A percentile compares a stretch with the other conserved stretches of the same genome.
Evolutionary conservation across 352 stramenopile species (phyloP).

Genomic region (Globisporangium orthogonon): DNA sequence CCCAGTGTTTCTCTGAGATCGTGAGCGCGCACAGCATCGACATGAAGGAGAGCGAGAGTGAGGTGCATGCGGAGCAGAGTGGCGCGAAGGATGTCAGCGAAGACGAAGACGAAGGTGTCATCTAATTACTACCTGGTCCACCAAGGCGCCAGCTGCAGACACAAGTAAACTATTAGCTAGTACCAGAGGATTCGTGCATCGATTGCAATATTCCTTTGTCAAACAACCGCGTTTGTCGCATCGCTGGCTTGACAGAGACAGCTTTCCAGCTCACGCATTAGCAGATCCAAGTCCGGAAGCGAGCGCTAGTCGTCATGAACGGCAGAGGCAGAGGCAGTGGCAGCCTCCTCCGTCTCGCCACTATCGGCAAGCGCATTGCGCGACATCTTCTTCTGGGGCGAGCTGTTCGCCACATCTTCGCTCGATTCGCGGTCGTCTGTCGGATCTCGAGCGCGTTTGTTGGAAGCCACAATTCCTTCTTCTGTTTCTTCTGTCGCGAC

Average conservation of each 20-base stretch:
- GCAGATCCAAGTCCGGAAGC: background rate
- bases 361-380: background rate
- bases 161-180: background rate
- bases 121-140: constrained; percentile 14
- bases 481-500: background rate
- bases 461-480: background rate
- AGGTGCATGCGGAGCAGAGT: constrained; percentile 7
- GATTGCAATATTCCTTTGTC: background rate
- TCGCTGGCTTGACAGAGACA: background rate
- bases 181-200: background rate
- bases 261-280: too few species aligned
- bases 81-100: constrained; percentile 16
- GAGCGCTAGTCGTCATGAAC: background rate
- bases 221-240: background rate
- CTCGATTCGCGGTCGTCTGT: background rate
- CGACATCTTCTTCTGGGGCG: constrained; percentile 9
- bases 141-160: background rate
- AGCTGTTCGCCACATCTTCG: background rate
- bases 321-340: background rate
- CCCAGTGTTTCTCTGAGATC: constrained; percentile 84
- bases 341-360: background rate
- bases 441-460: constrained; percentile 8
- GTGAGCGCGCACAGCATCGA: constrained; percentile 74
- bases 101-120: constrained; percentile 41
- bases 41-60: constrained; percentile 21